These are phyloP conservation scores for Botrytis hyacinthi DNA, from an alignment of 2,329 filamentous ascomycete species.

Conservation along the genomic window DNA sequence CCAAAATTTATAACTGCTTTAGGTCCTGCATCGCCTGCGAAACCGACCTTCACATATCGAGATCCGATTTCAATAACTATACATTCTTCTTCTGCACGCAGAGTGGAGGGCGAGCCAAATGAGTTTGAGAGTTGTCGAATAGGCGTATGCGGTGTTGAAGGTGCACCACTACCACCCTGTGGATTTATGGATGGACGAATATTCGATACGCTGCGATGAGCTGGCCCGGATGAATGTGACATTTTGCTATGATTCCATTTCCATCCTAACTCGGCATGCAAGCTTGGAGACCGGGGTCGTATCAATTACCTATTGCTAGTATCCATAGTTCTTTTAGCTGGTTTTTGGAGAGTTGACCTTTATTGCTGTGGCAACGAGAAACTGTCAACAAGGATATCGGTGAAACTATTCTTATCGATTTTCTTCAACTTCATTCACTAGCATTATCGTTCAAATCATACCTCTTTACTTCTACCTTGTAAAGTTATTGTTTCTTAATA, in stretches of 20 bases:
- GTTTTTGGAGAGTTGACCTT: not conserved
- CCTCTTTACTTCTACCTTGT: not conserved
- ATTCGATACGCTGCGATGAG: constrained; percentile 58
- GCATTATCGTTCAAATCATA: not conserved
- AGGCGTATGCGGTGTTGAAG: constrained; percentile 60
- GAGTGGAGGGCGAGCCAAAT: constrained; percentile 58
- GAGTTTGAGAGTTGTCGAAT: constrained; percentile 50
- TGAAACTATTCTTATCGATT: not conserved
- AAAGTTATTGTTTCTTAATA: not conserved
- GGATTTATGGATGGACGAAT: constrained; percentile 44
- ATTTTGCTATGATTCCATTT: constrained; percentile 27
- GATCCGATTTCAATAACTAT: constrained; percentile 81
- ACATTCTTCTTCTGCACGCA: constrained; percentile 77
- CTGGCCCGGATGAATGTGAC: constrained; percentile 41
- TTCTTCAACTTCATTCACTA: constrained; percentile 2
- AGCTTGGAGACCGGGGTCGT: constrained; percentile 1
- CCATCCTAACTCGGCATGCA: constrained; percentile 20
- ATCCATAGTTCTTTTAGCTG: not conserved
- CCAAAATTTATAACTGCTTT: constrained; percentile 70
- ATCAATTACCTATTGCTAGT: constrained; percentile 15
- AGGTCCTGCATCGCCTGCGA: constrained; percentile 78
- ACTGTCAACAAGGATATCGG: constrained; percentile 11
- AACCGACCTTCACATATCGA: constrained; percentile 75
- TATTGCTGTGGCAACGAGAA: constrained; percentile 12
- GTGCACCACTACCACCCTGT: constrained; percentile 31